Percentiles rank a stretch among this genome's conserved stretches.
Conservation (phyloP, 805 yeast genomes). For the Ogataea nakhonphanomensis region DNA sequence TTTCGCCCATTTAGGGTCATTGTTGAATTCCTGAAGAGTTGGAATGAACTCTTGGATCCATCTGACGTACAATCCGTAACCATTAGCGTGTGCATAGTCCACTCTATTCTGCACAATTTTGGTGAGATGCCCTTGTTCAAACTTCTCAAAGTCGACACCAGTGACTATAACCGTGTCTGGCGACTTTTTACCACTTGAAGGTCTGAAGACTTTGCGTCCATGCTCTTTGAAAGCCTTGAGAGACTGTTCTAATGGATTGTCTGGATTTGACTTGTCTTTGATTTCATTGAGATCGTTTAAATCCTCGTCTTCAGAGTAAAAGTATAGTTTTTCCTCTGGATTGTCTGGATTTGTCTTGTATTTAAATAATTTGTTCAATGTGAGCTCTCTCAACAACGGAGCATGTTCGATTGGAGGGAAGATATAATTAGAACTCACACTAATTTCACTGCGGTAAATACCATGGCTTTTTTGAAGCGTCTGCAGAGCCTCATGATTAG, state of each 20-base stretch:
- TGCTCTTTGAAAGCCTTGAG: conserved; percentile 60
- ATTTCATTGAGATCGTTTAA: conserved; percentile 37
- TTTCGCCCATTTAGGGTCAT: conserved; percentile 59
- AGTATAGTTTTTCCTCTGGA: conserved; percentile 33
- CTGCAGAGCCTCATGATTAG: conserved; percentile 24
- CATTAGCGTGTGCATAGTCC: conserved; percentile 79
- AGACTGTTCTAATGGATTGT: conserved; percentile 44
- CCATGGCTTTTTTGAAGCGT: conserved; percentile 37
- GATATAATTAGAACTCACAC: conserved; percentile 50
- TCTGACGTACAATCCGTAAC: conserved; percentile 79
- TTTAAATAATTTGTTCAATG: conserved; percentile 48
- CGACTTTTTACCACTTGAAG: conserved; percentile 33
- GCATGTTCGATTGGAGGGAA: conserved; percentile 78
- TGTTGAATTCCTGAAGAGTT: conserved; percentile 43
- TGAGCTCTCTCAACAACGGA: conserved; percentile 53
- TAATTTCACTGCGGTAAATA: conserved; percentile 41
- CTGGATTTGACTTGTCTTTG: conserved; percentile 44
- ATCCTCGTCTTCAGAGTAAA: conserved; percentile 45
- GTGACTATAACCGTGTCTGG: conserved; percentile 78
- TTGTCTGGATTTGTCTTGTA: conserved; percentile 43
- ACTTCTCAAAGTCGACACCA: conserved; percentile 69
- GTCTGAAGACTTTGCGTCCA: conserved; percentile 53
- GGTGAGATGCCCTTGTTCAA: conserved; percentile 55
- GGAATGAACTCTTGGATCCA: conserved; percentile 85
- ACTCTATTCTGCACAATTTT: conserved; percentile 80